Percentiles rank a stretch among this genome's conserved stretches.
These are phyloP conservation scores for Zygosaccharomyces pseudorouxii DNA, from an alignment of 805 yeast species.

Conservation along the genomic window DNA sequence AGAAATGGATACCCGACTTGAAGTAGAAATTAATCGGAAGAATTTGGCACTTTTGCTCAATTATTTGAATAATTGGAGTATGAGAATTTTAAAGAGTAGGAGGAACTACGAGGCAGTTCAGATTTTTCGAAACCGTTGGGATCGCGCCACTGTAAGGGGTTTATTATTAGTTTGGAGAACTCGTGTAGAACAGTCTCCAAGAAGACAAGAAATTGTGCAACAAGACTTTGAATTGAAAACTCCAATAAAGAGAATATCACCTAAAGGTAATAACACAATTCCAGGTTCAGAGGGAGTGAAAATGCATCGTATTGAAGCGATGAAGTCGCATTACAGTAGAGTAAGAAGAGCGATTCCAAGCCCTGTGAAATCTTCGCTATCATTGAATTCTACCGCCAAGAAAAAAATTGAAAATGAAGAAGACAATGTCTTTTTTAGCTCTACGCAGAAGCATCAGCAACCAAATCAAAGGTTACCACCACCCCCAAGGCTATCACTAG, in stretches of 20 bases:
- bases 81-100: slow-evolving; percentile 32
- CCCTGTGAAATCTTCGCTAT: slow-evolving; percentile 31
- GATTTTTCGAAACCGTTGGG: slow-evolving; percentile 37
- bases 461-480: slow-evolving; percentile 8
- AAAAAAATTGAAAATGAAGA: slow-evolving; percentile 10
- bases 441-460: not conserved
- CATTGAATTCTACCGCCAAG: slow-evolving; percentile 18
- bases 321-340: slow-evolving; percentile 35
- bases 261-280: slow-evolving; percentile 21
- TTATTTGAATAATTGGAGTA: slow-evolving; percentile 35
- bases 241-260: slow-evolving; percentile 19
- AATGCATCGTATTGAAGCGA: slow-evolving; percentile 35
- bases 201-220: slow-evolving; percentile 5
- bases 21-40: slow-evolving; percentile 23
- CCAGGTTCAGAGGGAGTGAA: slow-evolving; percentile 40
- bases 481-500: slow-evolving; percentile 22
- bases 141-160: slow-evolving; percentile 38
- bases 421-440: slow-evolving; percentile 1
- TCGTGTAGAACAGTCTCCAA: slow-evolving; percentile 12
- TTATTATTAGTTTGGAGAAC: slow-evolving; percentile 36
- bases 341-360: slow-evolving; percentile 38
- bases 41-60: slow-evolving; percentile 23
- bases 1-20: slow-evolving; percentile 17
- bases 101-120: slow-evolving; percentile 36
- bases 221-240: slow-evolving; percentile 14